Evolutionary conservation across 768 basidiomycete species (phyloP), one percentile per base, ranked within the genome.

Genomic region (Lanmaoa pseudosensibilis): DNA sequence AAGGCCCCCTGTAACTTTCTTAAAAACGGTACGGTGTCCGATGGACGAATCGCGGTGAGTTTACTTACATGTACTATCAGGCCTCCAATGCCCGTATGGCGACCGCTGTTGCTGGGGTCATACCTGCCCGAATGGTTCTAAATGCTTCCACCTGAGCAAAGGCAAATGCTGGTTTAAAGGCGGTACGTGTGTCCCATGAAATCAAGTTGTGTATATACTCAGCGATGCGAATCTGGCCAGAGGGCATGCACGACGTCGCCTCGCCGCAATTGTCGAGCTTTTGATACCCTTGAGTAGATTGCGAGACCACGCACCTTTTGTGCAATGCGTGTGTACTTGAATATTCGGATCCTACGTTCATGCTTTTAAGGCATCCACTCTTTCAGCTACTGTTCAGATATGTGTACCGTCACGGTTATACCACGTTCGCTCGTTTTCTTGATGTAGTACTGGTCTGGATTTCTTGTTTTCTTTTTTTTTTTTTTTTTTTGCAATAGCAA

Each of bases 101-200:
- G 82, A 83, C 41, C 75, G 75, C 56, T 92, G 90, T 65, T 91
- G 89, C 70, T 92, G 90, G 88, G 90, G 90, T 9, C 90, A 92
- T 68, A 75, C 83, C 23, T 92, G 90, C 64, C 90, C 90, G 15
- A 87, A 86, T 61, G 90, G 90, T n/a, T 78, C 80, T 18, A 83
- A 81, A 64, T 88, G 86, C 64, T 74, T 71, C 45, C 87, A 88
- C 69, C 74, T 87, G 32, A 83, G 81, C 73, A 89, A 87, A 67
- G 89, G 90, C 41, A 91, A 87, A 73, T 92, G 90, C 67, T 91
- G 90, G 88, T 92, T 92, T 73, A 91, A 92, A 80, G 89, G 86
- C 62, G 72, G 80, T 81, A 54, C 65, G 81, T 73, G 10, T 32
- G 13, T 50, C 37, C 8, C 23, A 10, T 36, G 23, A 50, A 5